Evolutionary conservation across 1,139 yeast genomes (phyloP).

Genomic region (Candida pseudocylindracea): DNA sequence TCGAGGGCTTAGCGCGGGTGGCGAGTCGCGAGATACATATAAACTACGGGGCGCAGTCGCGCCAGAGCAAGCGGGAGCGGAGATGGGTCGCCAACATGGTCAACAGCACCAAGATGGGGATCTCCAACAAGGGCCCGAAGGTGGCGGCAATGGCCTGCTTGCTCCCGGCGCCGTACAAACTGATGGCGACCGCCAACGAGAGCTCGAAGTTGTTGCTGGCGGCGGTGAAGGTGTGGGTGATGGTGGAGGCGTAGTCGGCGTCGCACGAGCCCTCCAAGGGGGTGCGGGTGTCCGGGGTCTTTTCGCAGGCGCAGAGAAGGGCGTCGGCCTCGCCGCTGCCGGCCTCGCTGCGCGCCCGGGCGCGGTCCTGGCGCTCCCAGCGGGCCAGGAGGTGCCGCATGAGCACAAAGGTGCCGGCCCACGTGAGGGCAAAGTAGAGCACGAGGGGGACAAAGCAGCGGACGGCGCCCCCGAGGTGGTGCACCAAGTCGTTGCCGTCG

Average conservation of each 20-base stretch:
- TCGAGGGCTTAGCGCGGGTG: too few relatives aligned
- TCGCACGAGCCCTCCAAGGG: slow-evolving; percentile 7
- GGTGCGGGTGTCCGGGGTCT: too few relatives aligned
- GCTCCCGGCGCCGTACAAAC: slow-evolving; percentile 28
- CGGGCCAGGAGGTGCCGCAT: slow-evolving; percentile 10
- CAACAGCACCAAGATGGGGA: slow-evolving; percentile 23
- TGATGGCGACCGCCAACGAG: slow-evolving; percentile 19
- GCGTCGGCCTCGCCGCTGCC: too few relatives aligned
- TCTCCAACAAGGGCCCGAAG: slow-evolving; percentile 35
- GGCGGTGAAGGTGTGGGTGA: slow-evolving; percentile 34
- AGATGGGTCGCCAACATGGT: too few relatives aligned
- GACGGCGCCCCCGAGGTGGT: slow-evolving; percentile 25
- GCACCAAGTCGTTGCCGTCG: slow-evolving; percentile 26
- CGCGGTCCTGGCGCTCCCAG: too few relatives aligned
- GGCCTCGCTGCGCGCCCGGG: too few relatives aligned
- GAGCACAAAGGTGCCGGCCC: slow-evolving; percentile 20
- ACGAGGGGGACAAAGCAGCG: slow-evolving; percentile 27
- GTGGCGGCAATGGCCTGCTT: slow-evolving; percentile 37
- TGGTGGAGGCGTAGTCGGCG: slow-evolving; percentile 17
- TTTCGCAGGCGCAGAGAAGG: too few relatives aligned
- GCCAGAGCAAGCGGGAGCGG: too few relatives aligned
- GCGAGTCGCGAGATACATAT: too few relatives aligned
- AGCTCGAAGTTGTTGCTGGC: slow-evolving; percentile 24
- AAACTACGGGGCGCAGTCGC: too few relatives aligned
- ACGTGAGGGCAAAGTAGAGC: slow-evolving; percentile 23